phyloP scores from a whole-genome alignment of 306 rosid genomes.

The Pachyrhizus erosus region DNA sequence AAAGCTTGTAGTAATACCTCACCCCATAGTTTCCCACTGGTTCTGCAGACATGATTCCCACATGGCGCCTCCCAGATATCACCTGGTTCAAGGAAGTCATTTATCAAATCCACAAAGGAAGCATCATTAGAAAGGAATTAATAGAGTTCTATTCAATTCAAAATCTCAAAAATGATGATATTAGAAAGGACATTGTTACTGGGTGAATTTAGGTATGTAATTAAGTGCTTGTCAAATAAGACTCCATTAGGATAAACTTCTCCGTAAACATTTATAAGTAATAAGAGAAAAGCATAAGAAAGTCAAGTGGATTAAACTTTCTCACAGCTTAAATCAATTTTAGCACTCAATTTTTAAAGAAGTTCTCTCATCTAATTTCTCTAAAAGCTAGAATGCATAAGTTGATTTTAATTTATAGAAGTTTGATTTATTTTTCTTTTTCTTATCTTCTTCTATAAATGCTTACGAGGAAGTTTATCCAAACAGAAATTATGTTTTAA shows the following conservation, averaged over 20 bases:
- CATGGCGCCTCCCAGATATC: constrained; percentile 77
- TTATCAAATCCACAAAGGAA: constrained; percentile 1
- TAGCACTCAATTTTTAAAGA: neutral
- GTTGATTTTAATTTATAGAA: neutral
- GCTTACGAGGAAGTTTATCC: neutral
- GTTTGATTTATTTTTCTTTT: neutral
- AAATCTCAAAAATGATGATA: neutral
- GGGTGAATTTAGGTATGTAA: neutral
- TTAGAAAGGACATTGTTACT: neutral
- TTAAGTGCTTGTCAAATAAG: neutral
- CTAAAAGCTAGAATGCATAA: neutral
- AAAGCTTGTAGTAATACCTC: constrained; percentile 60
- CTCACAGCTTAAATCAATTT: neutral
- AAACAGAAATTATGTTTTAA: neutral
- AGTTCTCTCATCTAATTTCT: neutral
- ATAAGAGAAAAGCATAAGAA: neutral
- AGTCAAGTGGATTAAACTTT: neutral
- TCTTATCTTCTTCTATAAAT: neutral
- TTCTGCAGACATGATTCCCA: constrained; percentile 86
- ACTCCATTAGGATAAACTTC: neutral
- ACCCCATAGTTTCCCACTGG: constrained; percentile 95
- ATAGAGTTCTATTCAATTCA: constrained; percentile 15
- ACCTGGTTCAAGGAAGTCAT: constrained; percentile 50
- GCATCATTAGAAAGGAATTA: constrained; percentile 17
- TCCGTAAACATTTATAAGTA: neutral